These are phyloP conservation scores for Tremella yokohamensis DNA, from an alignment of 768 basidiomycete species.

Conservation along the genomic window DNA sequence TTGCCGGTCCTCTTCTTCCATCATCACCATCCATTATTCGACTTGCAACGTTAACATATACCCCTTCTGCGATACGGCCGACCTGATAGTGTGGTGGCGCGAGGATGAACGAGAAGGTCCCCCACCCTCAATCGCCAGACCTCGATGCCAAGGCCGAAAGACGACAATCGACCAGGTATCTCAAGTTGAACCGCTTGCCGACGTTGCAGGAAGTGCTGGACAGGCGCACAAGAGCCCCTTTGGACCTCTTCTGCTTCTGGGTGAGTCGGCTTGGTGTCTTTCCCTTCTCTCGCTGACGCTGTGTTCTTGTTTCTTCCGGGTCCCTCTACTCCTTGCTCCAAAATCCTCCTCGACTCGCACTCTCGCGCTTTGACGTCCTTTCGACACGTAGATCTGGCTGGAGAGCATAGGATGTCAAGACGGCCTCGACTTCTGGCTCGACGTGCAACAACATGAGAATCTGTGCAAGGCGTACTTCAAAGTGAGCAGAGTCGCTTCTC, in stretches of 20 bases:
- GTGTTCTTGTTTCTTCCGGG: neutral
- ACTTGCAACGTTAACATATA: neutral
- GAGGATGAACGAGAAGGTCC: too few relatives aligned
- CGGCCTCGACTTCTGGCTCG: conserved; percentile 96
- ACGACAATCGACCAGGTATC: conserved; percentile 32
- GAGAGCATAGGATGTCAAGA: conserved; percentile 61
- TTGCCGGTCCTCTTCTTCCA: neutral
- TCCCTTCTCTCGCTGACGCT: neutral
- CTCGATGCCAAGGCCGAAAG: neutral
- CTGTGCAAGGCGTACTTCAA: conserved; percentile 98
- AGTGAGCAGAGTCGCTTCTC: conserved; percentile 27
- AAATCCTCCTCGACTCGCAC: neutral
- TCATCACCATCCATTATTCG: neutral
- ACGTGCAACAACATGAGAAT: conserved; percentile 98
- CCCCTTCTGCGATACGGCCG: too few relatives aligned
- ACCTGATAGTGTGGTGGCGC: too few relatives aligned
- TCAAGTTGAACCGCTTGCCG: conserved; percentile 47
- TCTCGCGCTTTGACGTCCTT: neutral
- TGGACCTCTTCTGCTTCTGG: conserved; percentile 98
- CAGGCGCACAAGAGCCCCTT: conserved; percentile 83
- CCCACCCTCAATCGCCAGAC: conserved; percentile 2
- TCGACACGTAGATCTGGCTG: conserved; percentile 2
- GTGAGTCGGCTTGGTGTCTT: conserved; percentile 58
- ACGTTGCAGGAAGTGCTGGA: conserved; percentile 72
- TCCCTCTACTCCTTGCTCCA: neutral